phyloP scores from a whole-genome alignment of 2,329 filamentous ascomycete species.

The Fusarium sambucinum region DNA sequence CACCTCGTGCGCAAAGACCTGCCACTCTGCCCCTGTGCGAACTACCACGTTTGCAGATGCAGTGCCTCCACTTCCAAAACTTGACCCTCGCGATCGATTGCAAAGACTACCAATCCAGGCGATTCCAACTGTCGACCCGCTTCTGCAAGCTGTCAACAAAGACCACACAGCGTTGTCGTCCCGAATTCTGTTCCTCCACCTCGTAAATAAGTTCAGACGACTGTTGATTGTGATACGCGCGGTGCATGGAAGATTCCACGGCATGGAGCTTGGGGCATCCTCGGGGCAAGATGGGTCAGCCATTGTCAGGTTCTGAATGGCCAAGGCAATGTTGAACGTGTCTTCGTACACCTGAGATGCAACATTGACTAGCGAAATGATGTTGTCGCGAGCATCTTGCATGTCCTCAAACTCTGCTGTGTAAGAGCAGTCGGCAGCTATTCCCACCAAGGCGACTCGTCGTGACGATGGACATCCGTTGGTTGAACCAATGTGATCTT shows the following conservation, averaged over 20 bases:
- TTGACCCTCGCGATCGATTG: slow-evolving; percentile 58
- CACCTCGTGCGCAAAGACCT: slow-evolving; percentile 88
- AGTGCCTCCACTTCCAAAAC: slow-evolving; percentile 74
- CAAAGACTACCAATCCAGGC: slow-evolving; percentile 90
- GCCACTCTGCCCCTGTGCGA: slow-evolving; percentile 82
- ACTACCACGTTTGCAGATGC: slow-evolving; percentile 85
- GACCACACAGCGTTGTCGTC: slow-evolving; percentile 90
- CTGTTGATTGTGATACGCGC: slow-evolving; percentile 71
- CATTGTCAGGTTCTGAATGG: slow-evolving; percentile 82
- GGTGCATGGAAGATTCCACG: slow-evolving; percentile 83
- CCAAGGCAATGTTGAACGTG: slow-evolving; percentile 89
- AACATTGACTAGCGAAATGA: slow-evolving; percentile 85
- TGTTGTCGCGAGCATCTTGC: slow-evolving; percentile 72
- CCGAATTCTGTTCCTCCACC: slow-evolving; percentile 77
- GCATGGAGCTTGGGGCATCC: slow-evolving; percentile 62
- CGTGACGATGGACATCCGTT: slow-evolving; percentile 81
- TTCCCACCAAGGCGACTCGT: slow-evolving; percentile 88
- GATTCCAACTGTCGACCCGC: slow-evolving; percentile 82
- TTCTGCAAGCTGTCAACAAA: slow-evolving; percentile 79
- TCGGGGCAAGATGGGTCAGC: slow-evolving; percentile 77
- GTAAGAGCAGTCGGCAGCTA: slow-evolving; percentile 90
- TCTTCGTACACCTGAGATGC: slow-evolving; percentile 86
- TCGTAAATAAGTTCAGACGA: slow-evolving; percentile 83
- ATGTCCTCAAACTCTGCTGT: slow-evolving; percentile 74
- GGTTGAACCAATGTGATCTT: slow-evolving; percentile 73